A percentile compares a stretch with the other conserved stretches of the same genome.
These are phyloP conservation scores for Podila epigama DNA, from an alignment of 192 early-diverging fungal species.

Conservation along the genomic window DNA sequence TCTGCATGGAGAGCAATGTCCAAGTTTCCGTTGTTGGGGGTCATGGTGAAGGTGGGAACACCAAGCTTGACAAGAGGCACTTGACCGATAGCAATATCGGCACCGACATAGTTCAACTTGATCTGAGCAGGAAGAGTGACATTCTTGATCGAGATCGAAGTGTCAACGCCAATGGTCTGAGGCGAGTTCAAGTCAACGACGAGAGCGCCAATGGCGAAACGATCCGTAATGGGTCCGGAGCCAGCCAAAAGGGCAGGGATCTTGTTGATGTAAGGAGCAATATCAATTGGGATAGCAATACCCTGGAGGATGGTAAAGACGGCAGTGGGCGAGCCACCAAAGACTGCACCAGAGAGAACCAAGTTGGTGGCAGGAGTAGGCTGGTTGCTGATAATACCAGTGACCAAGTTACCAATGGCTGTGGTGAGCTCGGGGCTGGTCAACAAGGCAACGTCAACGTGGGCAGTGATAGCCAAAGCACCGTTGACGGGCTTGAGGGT, in stretches of 20 bases:
- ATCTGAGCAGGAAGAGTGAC: constrained; percentile 23
- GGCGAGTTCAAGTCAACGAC: constrained; percentile 24
- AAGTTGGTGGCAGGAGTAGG: constrained; percentile 19
- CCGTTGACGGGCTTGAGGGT: constrained; percentile 8
- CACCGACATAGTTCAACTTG: constrained; percentile 23
- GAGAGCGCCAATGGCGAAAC: constrained; percentile 6
- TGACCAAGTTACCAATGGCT: constrained; percentile 11
- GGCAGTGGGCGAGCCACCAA: constrained; percentile 13
- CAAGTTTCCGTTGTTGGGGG: constrained; percentile 15
- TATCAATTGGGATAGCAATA: constrained; percentile 10
- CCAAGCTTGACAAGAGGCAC: constrained; percentile 5
- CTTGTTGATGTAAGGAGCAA: constrained; percentile 22
- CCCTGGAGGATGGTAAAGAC: constrained; percentile 17
- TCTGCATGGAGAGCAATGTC: constrained; percentile 2
- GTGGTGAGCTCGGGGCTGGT: constrained; percentile 6
- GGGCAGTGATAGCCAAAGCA: constrained; percentile 10
- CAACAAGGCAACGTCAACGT: constrained; percentile 10
- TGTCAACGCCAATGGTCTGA: constrained; percentile 12
- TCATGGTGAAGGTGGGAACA: constrained; percentile 13
- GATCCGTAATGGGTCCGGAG: not conserved
- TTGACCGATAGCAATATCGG: constrained; percentile 9
- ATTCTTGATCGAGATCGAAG: constrained; percentile 17
- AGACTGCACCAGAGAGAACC: constrained; percentile 16
- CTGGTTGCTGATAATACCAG: constrained; percentile 15
- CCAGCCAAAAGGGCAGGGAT: constrained; percentile 8